These are phyloP conservation scores for Tubosaeta sp. DNA, from an alignment of 768 basidiomycete species.

Conservation along the genomic window DNA sequence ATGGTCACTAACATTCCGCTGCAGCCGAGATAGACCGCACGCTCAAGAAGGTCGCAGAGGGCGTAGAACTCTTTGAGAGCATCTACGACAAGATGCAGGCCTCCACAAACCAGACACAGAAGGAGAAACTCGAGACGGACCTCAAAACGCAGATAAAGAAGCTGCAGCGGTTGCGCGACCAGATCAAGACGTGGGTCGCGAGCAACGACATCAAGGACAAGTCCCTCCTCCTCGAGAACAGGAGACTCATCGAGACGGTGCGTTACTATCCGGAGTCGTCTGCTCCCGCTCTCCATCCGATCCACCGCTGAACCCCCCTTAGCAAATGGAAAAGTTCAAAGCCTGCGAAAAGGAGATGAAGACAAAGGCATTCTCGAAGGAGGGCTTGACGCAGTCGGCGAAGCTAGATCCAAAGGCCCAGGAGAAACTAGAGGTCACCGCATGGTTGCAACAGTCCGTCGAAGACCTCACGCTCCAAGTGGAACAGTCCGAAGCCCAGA, in stretches of 20 bases:
- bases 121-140: slow-evolving; percentile 95
- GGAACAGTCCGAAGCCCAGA: slow-evolving; percentile 91
- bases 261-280: slow-evolving; percentile 28
- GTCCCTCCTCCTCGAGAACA: slow-evolving; percentile 83
- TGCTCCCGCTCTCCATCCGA: slow-evolving; percentile 10
- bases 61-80: slow-evolving; percentile 90
- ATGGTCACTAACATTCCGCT: neutral
- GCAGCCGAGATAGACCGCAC: slow-evolving; percentile 98
- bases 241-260: slow-evolving; percentile 95
- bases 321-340: slow-evolving; percentile 99
- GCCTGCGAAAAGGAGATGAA: slow-evolving; percentile 99
- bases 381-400: slow-evolving; percentile 90
- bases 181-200: slow-evolving; percentile 94
- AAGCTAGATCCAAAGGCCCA: slow-evolving; percentile 97
- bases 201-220: slow-evolving; percentile 99
- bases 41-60: slow-evolving; percentile 93
- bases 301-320: slow-evolving; percentile 11
- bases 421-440: slow-evolving; percentile 85
- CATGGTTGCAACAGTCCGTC: slow-evolving; percentile 85
- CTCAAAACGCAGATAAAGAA: slow-evolving; percentile 99
- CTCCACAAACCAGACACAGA: slow-evolving; percentile 94
- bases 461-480: slow-evolving; percentile 92
- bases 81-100: slow-evolving; percentile 99
- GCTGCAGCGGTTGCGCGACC: slow-evolving; percentile 76
- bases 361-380: slow-evolving; percentile 99